phyloP scores from a whole-genome alignment of 371 early-diverging fungal species.

The Actinomortierella wolfii region DNA sequence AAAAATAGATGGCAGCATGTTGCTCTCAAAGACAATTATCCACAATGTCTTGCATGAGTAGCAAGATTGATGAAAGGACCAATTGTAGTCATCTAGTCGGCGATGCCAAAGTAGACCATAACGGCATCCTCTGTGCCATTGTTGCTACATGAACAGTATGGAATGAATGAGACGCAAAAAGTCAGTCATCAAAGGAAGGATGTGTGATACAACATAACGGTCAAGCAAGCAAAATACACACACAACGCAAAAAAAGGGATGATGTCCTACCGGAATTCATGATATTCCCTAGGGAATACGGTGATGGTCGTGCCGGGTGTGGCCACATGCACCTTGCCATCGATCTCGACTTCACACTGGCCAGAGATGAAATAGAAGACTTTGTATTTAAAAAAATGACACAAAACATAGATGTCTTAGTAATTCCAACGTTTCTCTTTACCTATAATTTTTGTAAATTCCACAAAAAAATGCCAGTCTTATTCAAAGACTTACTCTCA shows the following conservation, averaged over 20 bases:
- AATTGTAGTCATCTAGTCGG: too few species aligned
- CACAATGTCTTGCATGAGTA: too few species aligned
- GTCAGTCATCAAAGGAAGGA: neutral
- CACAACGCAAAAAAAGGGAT: neutral
- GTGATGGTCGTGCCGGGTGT: slow-evolving; percentile 44
- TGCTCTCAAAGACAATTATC: too few species aligned
- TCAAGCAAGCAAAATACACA: neutral
- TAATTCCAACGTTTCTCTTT: neutral
- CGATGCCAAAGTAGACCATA: slow-evolving; percentile 42
- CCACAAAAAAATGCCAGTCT: neutral
- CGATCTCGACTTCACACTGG: slow-evolving; percentile 40
- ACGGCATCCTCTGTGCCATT: slow-evolving; percentile 37
- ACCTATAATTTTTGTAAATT: neutral
- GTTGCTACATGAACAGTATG: slow-evolving; percentile 14
- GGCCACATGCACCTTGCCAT: slow-evolving; percentile 28
- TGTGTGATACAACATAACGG: neutral
- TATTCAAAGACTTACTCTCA: slow-evolving; percentile 24
- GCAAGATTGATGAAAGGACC: too few species aligned
- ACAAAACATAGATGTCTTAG: neutral
- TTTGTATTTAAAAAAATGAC: neutral
- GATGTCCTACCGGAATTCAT: slow-evolving; percentile 37
- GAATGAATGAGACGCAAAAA: neutral
- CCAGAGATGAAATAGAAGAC: slow-evolving; percentile 43
- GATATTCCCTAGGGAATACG: slow-evolving; percentile 34
- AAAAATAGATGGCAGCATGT: too few species aligned